Evolutionary conservation across 352 stramenopile genomes (phyloP), one percentile per base, ranked within the genome.

Genomic region (Phytophthora cajani): DNA sequence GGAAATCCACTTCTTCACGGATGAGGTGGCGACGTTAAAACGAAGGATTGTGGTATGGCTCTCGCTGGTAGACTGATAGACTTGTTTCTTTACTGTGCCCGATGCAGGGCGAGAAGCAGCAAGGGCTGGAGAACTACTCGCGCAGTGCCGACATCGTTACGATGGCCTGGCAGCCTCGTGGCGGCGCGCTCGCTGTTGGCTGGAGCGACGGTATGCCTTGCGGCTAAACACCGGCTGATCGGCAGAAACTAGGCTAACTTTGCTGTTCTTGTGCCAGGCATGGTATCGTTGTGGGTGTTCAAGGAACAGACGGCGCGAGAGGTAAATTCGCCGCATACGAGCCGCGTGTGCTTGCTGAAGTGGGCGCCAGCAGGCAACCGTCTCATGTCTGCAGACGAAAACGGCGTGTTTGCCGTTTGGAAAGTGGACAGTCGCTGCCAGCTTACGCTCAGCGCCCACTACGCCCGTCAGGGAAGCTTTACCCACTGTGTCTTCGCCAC

Each of bases 381-480:
- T 0, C 82, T 98, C 17, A 82, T 98, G 17, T 97, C 93, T 0
- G 93, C 91, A 5, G 94, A 98, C 64, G 84, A 95, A 50, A 95
- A 88, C 32, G 91, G 89, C 19, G 59, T 94, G 19, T 84, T 94
- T 38, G 85, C 72, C 0, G 90, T 97, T 12, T 97, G 91, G 91
- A 96, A 96, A 60, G 81, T 92, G 10, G 92, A 97, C 61, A 75
- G 71, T 17, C 86, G 92, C 21, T 89, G 76, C 2, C 89, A 96
- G 50, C 75, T 98, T 16, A 76, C 74, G 0, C 78, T 96, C 9
- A 88, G 82, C 27, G 88, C 92, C 36, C 83, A 97, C 38, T 98
- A 98, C 67, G 80, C 80, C 0, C 88, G 90, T 5, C 88, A 94
- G n/a, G 88, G 89, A 7, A 90, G 87, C 57, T 75, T 98, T 47